Percentiles rank a stretch among this genome's conserved stretches.
These are phyloP conservation scores for Collybia mongolica DNA, from an alignment of 768 basidiomycete genomes.

Conservation along the genomic window DNA sequence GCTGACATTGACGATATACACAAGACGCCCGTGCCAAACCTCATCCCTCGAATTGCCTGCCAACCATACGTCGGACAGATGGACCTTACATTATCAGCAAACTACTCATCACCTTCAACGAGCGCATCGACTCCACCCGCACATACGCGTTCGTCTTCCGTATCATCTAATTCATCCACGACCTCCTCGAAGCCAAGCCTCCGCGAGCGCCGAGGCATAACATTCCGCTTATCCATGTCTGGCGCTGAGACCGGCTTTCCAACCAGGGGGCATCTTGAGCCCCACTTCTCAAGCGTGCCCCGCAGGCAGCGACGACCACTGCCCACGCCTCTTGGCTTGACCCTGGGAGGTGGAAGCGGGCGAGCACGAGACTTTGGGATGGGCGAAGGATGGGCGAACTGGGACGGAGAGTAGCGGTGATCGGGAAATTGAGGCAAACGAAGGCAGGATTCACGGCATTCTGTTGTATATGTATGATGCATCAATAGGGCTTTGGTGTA, in stretches of 20 bases:
- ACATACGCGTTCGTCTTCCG: constrained; percentile 10
- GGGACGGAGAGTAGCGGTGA: too few relatives aligned
- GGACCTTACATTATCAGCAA: constrained; percentile 2
- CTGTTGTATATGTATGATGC: too few relatives aligned
- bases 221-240: constrained; percentile 8
- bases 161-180: constrained; percentile 8
- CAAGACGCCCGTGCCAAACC: constrained; percentile 7
- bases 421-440: too few relatives aligned
- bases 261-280: background rate
- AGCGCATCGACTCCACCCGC: background rate
- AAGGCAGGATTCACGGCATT: too few relatives aligned
- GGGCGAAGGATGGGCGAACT: background rate
- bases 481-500: too few relatives aligned
- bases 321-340: background rate
- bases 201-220: constrained; percentile 15
- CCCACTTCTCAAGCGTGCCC: constrained; percentile 3
- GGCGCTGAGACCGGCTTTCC: background rate
- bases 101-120: constrained; percentile 2
- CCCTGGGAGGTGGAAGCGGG: background rate
- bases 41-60: background rate
- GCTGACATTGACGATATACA: background rate
- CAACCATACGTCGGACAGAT: constrained; percentile 1
- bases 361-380: background rate
- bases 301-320: constrained; percentile 12
- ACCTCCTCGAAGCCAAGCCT: constrained; percentile 1